These are phyloP conservation scores for Metarhizium guizhouense DNA, from an alignment of 2,329 filamentous ascomycete genomes.

Conservation along the genomic window DNA sequence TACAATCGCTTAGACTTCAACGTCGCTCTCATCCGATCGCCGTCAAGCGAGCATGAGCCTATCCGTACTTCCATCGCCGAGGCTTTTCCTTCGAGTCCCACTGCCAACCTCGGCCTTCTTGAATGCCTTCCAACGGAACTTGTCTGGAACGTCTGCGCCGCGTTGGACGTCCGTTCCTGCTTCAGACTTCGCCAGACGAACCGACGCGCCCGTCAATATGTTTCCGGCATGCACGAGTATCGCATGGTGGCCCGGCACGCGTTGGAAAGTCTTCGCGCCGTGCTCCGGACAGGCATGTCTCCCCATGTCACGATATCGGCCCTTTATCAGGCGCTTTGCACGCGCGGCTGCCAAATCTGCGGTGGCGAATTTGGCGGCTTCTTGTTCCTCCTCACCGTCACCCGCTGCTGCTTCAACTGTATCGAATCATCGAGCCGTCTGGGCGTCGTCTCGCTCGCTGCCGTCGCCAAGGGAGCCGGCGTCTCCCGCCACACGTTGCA, in stretches of 20 bases:
- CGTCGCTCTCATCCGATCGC: not conserved
- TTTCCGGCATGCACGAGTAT: not conserved
- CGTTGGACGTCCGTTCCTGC: slow-evolving; percentile 1
- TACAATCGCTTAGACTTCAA: not conserved
- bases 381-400: slow-evolving; percentile 1
- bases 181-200: slow-evolving; percentile 4
- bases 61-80: not conserved
- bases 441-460: not conserved
- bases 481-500: not conserved
- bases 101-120: not conserved
- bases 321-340: slow-evolving; percentile 1
- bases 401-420: slow-evolving; percentile 4
- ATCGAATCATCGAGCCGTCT: not conserved
- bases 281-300: not conserved
- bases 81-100: not conserved
- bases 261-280: not conserved
- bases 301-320: not conserved
- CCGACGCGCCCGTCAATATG: slow-evolving; percentile 1
- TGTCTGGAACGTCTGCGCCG: not conserved
- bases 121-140: not conserved
- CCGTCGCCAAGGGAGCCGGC: not conserved
- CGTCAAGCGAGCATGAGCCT: not conserved
- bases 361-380: slow-evolving; percentile 1
- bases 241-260: not conserved
- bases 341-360: not conserved